Conservation (phyloP, 2,329 filamentous ascomycete species). For the Alternaria hordeiaustralica region DNA sequence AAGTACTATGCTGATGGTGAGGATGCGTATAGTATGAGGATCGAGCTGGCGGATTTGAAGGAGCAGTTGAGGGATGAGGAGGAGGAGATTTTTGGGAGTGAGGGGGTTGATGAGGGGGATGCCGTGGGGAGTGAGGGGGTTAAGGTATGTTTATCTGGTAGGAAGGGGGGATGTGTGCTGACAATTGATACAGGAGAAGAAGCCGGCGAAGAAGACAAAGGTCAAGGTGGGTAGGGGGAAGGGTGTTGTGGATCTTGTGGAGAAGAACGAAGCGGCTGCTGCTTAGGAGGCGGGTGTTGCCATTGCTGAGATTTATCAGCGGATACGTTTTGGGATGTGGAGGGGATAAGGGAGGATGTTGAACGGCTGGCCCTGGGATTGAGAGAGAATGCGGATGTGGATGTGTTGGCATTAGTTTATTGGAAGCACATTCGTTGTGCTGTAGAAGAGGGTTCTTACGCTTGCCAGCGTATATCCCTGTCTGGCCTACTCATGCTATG, state of each 20-base stretch:
- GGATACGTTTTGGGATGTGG: background rate
- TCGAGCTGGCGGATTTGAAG: conserved; percentile 71
- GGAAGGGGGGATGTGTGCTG: no score
- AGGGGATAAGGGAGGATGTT: background rate
- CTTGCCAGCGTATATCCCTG: background rate
- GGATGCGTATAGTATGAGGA: conserved; percentile 92
- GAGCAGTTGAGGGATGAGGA: conserved; percentile 58
- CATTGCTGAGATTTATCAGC: background rate
- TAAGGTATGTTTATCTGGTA: no score
- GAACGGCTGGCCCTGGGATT: no score
- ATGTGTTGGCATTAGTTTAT: background rate
- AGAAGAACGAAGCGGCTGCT: conserved; percentile 64
- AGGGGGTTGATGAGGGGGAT: conserved; percentile 42
- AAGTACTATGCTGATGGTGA: conserved; percentile 99
- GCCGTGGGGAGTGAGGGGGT: conserved; percentile 44
- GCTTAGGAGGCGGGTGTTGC: background rate
- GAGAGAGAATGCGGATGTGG: background rate
- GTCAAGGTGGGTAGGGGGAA: conserved; percentile 80
- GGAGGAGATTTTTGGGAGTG: conserved; percentile 42
- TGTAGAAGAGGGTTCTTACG: background rate
- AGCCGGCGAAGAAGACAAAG: conserved; percentile 60
- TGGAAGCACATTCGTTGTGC: background rate
- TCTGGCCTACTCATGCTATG: background rate
- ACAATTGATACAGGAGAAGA: conserved; percentile 22
- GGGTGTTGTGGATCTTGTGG: conserved; percentile 80